Evolutionary conservation across 73 alveolate genomes (phyloP).

Genomic region (Halteria grandinella): DNA sequence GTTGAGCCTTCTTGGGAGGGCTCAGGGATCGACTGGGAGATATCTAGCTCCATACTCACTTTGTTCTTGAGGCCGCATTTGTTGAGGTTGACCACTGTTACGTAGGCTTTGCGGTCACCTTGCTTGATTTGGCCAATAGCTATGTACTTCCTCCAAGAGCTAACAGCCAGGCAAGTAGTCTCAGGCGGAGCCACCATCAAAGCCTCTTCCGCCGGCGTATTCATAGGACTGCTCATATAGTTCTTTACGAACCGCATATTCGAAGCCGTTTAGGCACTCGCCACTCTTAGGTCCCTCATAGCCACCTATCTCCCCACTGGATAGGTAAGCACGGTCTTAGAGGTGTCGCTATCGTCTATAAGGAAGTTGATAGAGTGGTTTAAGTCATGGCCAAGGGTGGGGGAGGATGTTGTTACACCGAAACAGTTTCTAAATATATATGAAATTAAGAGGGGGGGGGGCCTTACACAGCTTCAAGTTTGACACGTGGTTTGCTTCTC

Average conservation of each 20-base stretch:
- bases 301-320: slow-evolving; percentile 74
- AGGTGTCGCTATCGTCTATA: slow-evolving; percentile 52
- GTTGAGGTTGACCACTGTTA: slow-evolving; percentile 64
- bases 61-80: slow-evolving; percentile 49
- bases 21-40: no score
- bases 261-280: slow-evolving; percentile 57
- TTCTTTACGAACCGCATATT: slow-evolving; percentile 51
- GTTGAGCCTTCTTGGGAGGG: slow-evolving; percentile 54
- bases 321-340: slow-evolving; percentile 38
- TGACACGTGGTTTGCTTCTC: slow-evolving; percentile 46
- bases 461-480: slow-evolving; percentile 57
- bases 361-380: slow-evolving; percentile 42
- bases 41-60: no score
- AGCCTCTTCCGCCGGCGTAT: no score
- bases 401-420: not conserved
- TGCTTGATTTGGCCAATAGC: slow-evolving; percentile 61
- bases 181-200: no score
- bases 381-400: not conserved
- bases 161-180: slow-evolving; percentile 60
- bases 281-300: slow-evolving; percentile 52
- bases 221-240: no score
- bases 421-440: not conserved
- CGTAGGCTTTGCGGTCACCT: slow-evolving; percentile 60
- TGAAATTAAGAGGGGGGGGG: not conserved
- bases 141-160: slow-evolving; percentile 57